Evolutionary conservation across 495 filamentous ascomycete genomes (phyloP), one percentile per base, ranked within the genome.

Genomic region (Astrothelium subdiscretum): DNA sequence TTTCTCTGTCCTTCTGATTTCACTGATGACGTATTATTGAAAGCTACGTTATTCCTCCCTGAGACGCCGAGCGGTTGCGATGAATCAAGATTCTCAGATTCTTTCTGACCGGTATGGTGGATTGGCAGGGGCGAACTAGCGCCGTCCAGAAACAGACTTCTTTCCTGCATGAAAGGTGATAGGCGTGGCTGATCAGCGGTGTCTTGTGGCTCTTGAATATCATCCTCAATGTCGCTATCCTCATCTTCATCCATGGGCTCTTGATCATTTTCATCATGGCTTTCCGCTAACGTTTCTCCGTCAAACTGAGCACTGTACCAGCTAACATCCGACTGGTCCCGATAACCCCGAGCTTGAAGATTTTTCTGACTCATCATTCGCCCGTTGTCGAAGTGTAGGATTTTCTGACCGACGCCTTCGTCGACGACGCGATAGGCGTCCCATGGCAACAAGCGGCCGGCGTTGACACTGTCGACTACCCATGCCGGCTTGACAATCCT

Each of bases 401-500:
- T 79, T 67, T 86, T 87, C 68, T 94, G 90, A 0, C 85, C 83
- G 1, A 81, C 81, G 0, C 84, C 85, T 69, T 95, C 89, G 65
- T 95, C 89, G 18, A 95, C 75, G 20, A 96, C 83, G 35, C 88
- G 81, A 69, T 88, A 98, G 4, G 81, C 77, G 60, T 87, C 80
- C 94, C 94, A 98, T 1, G 91, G 87, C 57, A 96, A 77, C 48
- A 97, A 68, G 59, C 81, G 86, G 1, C 91, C 90, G 4, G 86
- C 88, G 57, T 83, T 78, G 61, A 97, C 81, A 69, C 91, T 95
- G 63, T 97, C 94, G 11, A 89, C 85, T 1, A 97, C 81, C 94
- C 94, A 98, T 58, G 91, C 87, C n/a, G 94, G 94, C 73, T 92
- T 95, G 65, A 96, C 94, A 27, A 98, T 89, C 31, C 90, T 85